These are phyloP conservation scores for Abelmoschus esculentus DNA, from an alignment of 345 rosid genomes.

Conservation along the genomic window DNA sequence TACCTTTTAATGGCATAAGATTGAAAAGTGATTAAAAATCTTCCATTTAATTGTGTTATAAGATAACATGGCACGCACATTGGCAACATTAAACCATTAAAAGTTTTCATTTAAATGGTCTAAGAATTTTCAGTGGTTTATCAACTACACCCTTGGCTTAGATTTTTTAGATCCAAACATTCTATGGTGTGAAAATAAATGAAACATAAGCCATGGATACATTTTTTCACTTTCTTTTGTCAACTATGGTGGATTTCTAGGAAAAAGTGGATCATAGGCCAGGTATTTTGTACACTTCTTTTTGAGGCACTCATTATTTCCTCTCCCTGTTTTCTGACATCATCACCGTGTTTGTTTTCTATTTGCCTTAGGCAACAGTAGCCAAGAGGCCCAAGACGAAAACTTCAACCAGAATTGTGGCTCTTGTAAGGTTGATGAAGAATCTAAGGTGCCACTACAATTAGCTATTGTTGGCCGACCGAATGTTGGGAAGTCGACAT, in stretches of 20 bases:
- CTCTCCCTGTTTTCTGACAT: neutral
- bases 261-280: neutral
- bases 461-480: slow-evolving; percentile 92
- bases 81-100: neutral
- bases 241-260: neutral
- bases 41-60: neutral
- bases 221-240: neutral
- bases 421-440: slow-evolving; percentile 52
- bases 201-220: neutral
- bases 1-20: neutral
- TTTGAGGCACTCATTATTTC: neutral
- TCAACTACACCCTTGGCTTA: neutral
- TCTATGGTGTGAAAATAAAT: neutral
- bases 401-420: slow-evolving; percentile 21
- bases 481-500: slow-evolving; percentile 93
- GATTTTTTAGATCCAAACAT: neutral
- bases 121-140: neutral
- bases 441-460: slow-evolving; percentile 74
- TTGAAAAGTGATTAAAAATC: neutral
- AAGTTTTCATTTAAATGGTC: neutral
- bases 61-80: neutral
- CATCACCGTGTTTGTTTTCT: slow-evolving; percentile 15
- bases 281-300: neutral
- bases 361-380: slow-evolving; percentile 25
- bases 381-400: slow-evolving; percentile 30